Percentiles rank a stretch among this genome's conserved stretches.
These are phyloP conservation scores for Flammula alnicola DNA, from an alignment of 1,284 basidiomycete species.

Conservation along the genomic window DNA sequence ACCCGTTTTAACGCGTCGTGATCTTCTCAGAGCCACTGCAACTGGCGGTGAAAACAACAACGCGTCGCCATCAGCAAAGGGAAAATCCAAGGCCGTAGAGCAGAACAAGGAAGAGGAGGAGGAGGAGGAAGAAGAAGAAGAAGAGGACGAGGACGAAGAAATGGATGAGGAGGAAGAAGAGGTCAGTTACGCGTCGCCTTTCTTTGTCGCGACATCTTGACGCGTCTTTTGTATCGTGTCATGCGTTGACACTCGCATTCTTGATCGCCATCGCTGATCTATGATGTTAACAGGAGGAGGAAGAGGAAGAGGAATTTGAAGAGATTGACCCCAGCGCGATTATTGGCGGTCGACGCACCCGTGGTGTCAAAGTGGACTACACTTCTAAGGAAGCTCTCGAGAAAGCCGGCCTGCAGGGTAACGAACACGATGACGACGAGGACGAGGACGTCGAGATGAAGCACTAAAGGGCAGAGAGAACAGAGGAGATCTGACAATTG, in stretches of 20 bases:
- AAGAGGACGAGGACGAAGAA: conserved; percentile 51
- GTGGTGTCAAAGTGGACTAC: conserved; percentile 73
- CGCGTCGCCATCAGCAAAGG: conserved; percentile 42
- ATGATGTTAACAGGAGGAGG: conserved; percentile 38
- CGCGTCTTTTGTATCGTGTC: conserved; percentile 11
- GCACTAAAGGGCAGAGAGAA: conserved; percentile 14
- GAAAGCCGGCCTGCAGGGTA: conserved; percentile 64
- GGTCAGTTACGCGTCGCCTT: conserved; percentile 33
- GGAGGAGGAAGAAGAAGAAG: conserved; percentile 46
- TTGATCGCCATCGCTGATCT: conserved; percentile 9
- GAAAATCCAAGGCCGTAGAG: conserved; percentile 47
- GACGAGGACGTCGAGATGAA: conserved; percentile 57
- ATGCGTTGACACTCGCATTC: neutral
- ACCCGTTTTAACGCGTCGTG: conserved; percentile 21
- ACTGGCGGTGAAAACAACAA: conserved; percentile 24
- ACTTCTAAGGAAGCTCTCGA: conserved; percentile 67
- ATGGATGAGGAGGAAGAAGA: conserved; percentile 49
- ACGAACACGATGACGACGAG: conserved; percentile 50
- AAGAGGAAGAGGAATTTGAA: conserved; percentile 52
- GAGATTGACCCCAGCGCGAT: conserved; percentile 72
- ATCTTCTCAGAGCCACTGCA: conserved; percentile 22
- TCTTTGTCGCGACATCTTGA: conserved; percentile 7
- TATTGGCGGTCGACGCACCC: conserved; percentile 59
- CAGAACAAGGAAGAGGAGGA: conserved; percentile 44
- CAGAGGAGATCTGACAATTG: neutral